Conservation (phyloP, 2,329 filamentous ascomycete species). For the Trichoderma polysporum region DNA sequence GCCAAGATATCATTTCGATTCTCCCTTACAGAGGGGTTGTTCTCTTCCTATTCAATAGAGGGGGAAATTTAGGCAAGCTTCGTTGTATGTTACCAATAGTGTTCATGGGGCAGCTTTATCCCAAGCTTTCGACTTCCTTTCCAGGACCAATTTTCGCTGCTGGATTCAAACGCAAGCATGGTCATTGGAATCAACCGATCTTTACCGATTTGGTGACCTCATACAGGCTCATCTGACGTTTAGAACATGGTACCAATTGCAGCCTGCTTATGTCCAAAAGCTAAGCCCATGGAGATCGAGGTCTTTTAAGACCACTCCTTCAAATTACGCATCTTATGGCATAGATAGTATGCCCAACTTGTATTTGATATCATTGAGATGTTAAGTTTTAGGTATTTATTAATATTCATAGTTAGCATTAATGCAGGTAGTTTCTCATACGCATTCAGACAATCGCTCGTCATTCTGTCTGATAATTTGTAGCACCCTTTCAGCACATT, state of each 20-base stretch:
- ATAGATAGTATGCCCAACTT: too few species aligned
- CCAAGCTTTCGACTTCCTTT: background rate
- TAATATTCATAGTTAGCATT: background rate
- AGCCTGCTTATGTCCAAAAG: too few species aligned
- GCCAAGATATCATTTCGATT: background rate
- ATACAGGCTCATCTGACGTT: too few species aligned
- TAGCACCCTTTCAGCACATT: background rate
- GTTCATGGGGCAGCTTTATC: background rate
- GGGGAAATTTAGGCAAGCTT: background rate
- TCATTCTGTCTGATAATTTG: background rate
- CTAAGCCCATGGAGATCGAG: too few species aligned
- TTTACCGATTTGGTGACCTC: background rate
- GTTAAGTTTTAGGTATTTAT: too few species aligned
- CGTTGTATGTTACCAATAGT: background rate
- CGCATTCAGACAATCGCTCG: too few species aligned
- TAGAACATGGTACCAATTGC: too few species aligned
- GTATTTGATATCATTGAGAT: too few species aligned
- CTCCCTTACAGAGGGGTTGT: background rate
- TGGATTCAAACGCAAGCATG: slow-evolving; percentile 1
- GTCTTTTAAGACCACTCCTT: too few species aligned
- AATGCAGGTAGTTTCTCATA: too few species aligned
- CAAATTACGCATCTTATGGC: too few species aligned
- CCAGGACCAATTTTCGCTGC: slow-evolving; percentile 1
- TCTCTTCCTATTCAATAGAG: background rate
- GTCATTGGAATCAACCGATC: background rate